A percentile compares a stretch with the other conserved stretches of the same genome.
Conservation (phyloP, 805 yeast genomes). For the Ogataea kodamae region DNA sequence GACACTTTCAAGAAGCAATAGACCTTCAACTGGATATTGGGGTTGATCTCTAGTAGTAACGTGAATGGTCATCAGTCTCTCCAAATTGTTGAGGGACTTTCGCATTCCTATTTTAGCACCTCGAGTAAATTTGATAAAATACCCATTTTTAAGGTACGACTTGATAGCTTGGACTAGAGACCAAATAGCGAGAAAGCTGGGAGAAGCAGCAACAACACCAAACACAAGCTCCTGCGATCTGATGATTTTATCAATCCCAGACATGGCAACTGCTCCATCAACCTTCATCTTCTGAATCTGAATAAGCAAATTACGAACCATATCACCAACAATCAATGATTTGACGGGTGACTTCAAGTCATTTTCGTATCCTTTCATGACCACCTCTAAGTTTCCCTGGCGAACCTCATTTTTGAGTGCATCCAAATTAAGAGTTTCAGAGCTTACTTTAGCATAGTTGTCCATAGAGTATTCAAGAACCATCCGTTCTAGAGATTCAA, state of each 20-base stretch:
- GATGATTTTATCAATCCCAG: slow-evolving; percentile 84
- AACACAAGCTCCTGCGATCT: slow-evolving; percentile 93
- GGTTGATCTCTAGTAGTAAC: slow-evolving; percentile 20
- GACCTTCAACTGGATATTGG: slow-evolving; percentile 48
- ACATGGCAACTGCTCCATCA: slow-evolving; percentile 86
- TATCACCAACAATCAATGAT: slow-evolving; percentile 61
- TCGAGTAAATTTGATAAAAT: slow-evolving; percentile 32
- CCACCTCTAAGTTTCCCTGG: slow-evolving; percentile 73
- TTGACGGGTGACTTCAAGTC: slow-evolving; percentile 69
- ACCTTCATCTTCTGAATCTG: slow-evolving; percentile 96
- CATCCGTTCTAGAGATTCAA: slow-evolving; percentile 84
- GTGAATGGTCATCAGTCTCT: slow-evolving; percentile 21
- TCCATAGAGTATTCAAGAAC: slow-evolving; percentile 64
- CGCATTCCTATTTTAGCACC: slow-evolving; percentile 36
- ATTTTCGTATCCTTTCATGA: slow-evolving; percentile 76
- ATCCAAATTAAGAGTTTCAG: slow-evolving; percentile 8
- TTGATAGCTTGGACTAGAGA: slow-evolving; percentile 35
- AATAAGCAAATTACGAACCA: slow-evolving; percentile 73
- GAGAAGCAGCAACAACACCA: slow-evolving; percentile 86
- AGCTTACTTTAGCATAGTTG: slow-evolving; percentile 18
- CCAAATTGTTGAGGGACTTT: slow-evolving; percentile 47
- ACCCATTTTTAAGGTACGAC: slow-evolving; percentile 36
- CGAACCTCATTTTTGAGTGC: slow-evolving; percentile 46
- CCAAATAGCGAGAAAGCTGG: slow-evolving; percentile 61
- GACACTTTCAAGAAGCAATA: slow-evolving; percentile 62